Conservation (phyloP, 1,284 basidiomycete genomes). For the Cerrena zonata region DNA sequence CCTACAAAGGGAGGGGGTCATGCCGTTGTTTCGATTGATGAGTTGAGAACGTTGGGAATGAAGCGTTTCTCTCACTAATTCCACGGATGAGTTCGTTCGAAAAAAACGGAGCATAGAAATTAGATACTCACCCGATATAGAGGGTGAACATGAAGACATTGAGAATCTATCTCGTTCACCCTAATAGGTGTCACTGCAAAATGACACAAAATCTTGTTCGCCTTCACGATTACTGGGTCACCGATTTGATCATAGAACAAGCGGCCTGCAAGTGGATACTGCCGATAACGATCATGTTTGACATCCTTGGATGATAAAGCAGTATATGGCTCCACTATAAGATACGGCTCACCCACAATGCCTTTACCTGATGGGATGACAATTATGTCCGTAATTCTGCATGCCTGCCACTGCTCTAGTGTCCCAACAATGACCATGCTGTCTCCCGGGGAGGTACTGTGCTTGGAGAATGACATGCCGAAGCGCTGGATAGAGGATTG, state of each 20-base stretch:
- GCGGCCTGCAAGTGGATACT: not conserved
- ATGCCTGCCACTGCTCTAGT: not conserved
- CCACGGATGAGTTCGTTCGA: no score
- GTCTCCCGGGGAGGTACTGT: not conserved
- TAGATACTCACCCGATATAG: not conserved
- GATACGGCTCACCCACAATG: not conserved
- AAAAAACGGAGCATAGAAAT: no score
- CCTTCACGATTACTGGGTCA: not conserved
- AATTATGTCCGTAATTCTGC: not conserved
- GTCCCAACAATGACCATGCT: not conserved
- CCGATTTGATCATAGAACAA: not conserved
- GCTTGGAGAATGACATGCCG: not conserved
- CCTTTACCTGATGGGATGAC: not conserved
- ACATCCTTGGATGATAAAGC: not conserved
- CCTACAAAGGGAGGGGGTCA: no score
- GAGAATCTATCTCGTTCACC: not conserved
- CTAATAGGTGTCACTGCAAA: not conserved
- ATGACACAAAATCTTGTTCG: not conserved
- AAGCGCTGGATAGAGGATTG: not conserved
- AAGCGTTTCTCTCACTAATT: no score
- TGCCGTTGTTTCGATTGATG: no score
- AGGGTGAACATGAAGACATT: not conserved
- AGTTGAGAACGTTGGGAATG: no score
- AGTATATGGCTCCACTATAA: not conserved
- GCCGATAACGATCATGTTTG: not conserved